phyloP scores from a whole-genome alignment of 2,329 filamentous ascomycete species.

The Nemania sp. region DNA sequence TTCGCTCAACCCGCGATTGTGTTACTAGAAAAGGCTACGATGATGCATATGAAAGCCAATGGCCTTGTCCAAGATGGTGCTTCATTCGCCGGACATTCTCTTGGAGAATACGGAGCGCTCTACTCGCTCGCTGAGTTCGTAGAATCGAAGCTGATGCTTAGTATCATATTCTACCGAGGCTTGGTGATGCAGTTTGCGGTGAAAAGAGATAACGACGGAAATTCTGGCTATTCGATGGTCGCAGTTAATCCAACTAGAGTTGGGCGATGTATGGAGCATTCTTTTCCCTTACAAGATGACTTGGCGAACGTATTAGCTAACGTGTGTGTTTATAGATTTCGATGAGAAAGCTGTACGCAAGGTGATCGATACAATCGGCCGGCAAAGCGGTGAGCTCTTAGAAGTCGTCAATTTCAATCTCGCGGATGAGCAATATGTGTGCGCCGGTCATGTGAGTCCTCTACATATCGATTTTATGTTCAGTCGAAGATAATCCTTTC shows the following conservation, averaged over 20 bases:
- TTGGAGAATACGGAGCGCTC: conserved; percentile 20
- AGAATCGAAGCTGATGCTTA: conserved; percentile 15
- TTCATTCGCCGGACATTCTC: conserved; percentile 20
- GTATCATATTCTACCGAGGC: conserved; percentile 19
- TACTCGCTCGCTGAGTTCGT: conserved; percentile 13
- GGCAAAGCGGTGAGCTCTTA: conserved; percentile 18
- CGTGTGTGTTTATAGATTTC: conserved; percentile 10
- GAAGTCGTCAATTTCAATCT: conserved; percentile 26
- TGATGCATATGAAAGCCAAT: conserved; percentile 57
- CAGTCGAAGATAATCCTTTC: not conserved
- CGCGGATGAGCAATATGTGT: conserved; percentile 25
- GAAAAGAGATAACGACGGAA: conserved; percentile 16
- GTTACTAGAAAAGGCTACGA: conserved; percentile 98
- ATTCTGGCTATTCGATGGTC: conserved; percentile 24
- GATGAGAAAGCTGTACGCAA: conserved; percentile 9
- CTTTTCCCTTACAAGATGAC: not conserved
- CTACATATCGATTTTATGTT: not conserved
- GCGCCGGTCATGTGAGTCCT: conserved; percentile 22
- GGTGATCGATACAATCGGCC: conserved; percentile 13
- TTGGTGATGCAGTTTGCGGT: conserved; percentile 25
- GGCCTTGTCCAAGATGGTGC: conserved; percentile 18
- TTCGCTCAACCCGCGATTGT: conserved; percentile 98
- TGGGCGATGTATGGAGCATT: conserved; percentile 14
- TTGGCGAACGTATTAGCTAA: not conserved
- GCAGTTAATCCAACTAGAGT: conserved; percentile 21